Conservation (phyloP, 83 land plant genomes). For the Larix sibirica region DNA sequence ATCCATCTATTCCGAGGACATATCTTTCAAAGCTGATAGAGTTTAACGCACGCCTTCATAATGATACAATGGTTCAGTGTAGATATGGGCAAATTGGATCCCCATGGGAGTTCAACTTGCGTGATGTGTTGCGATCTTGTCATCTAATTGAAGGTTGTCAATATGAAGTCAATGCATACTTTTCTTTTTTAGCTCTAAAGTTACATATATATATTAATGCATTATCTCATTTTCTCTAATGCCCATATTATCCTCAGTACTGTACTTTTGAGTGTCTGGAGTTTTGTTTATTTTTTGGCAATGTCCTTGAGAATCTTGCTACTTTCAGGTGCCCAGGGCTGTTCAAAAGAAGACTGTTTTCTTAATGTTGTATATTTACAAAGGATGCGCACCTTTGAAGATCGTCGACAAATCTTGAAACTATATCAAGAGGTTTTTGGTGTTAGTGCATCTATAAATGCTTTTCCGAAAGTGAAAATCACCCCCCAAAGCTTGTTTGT, state of each 20-base stretch:
- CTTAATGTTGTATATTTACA: constrained; percentile 77
- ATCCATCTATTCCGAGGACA: constrained; percentile 61
- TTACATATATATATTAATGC: neutral
- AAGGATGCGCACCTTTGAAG: constrained; percentile 87
- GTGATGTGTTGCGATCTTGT: constrained; percentile 96
- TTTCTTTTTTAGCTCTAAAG: constrained; percentile 1
- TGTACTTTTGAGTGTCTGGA: neutral
- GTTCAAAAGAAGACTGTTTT: constrained; percentile 29
- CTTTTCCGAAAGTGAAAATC: constrained; percentile 57
- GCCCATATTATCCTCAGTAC: neutral
- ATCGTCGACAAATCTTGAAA: constrained; percentile 61
- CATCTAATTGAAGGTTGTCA: constrained; percentile 67
- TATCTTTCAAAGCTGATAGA: constrained; percentile 63
- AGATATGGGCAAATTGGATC: constrained; percentile 90
- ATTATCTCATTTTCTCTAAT: neutral
- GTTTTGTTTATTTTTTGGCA: neutral
- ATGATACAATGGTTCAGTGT: constrained; percentile 74
- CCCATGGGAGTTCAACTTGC: constrained; percentile 99
- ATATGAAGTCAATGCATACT: neutral
- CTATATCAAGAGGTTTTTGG: constrained; percentile 81
- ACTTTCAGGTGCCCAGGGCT: constrained; percentile 40
- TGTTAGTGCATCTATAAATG: constrained; percentile 39
- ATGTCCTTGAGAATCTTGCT: neutral
- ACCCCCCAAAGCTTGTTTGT: constrained; percentile 43
- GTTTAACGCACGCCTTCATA: constrained; percentile 75